phyloP scores from a whole-genome alignment of 352 stramenopile genomes.

The Blastocystis hominis region DNA sequence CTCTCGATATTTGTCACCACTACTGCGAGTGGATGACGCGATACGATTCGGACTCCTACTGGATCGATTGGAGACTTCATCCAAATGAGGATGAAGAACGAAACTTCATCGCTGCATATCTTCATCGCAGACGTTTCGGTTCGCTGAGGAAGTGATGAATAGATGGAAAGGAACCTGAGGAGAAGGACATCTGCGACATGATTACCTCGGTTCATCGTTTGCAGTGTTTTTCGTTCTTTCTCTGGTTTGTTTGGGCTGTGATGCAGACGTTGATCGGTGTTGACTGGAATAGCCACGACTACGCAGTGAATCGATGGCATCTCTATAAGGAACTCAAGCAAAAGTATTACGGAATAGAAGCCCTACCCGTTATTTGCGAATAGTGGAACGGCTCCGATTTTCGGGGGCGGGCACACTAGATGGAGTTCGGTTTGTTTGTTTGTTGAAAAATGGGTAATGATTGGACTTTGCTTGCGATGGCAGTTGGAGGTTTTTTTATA shows the following conservation, averaged over 20 bases:
- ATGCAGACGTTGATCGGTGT: conserved; percentile 20
- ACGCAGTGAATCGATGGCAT: conserved; percentile 27
- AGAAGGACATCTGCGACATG: neutral
- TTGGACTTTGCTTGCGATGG: neutral
- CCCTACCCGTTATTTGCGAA: conserved; percentile 12
- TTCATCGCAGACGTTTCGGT: neutral
- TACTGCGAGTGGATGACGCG: conserved; percentile 48
- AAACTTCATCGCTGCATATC: conserved; percentile 20
- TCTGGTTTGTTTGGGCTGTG: conserved; percentile 42
- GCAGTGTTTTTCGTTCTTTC: conserved; percentile 47
- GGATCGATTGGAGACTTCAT: conserved; percentile 25
- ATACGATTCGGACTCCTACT: conserved; percentile 35
- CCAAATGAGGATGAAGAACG: neutral
- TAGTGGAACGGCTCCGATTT: neutral
- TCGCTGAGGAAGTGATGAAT: neutral
- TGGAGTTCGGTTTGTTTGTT: neutral
- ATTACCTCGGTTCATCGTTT: neutral
- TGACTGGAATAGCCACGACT: conserved; percentile 30
- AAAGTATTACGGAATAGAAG: conserved; percentile 30
- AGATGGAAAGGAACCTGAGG: neutral
- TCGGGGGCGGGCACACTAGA: neutral
- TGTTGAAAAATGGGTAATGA: neutral
- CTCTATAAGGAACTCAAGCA: conserved; percentile 44
- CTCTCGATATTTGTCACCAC: conserved; percentile 39
- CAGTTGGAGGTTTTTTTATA: neutral